A percentile compares a stretch with the other conserved stretches of the same genome.
phyloP scores from a whole-genome alignment of 2,329 filamentous ascomycete genomes.

The Nemania serpens region DNA sequence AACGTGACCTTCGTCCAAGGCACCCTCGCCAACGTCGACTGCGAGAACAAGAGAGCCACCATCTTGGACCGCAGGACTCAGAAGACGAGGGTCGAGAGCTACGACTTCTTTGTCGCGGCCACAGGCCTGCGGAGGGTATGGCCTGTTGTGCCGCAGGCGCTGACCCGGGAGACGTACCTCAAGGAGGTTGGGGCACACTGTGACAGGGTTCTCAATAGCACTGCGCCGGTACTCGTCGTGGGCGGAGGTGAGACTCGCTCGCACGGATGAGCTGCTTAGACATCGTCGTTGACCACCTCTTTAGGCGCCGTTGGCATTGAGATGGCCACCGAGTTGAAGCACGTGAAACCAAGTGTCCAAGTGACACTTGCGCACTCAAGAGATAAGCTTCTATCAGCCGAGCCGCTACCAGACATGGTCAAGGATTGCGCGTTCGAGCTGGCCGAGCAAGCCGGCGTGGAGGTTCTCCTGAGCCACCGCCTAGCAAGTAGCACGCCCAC shows the following conservation, averaged over 20 bases:
- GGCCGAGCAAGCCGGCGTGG: conserved; percentile 65
- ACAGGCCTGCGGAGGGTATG: conserved; percentile 72
- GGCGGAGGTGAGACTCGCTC: conserved; percentile 61
- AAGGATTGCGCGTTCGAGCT: conserved; percentile 65
- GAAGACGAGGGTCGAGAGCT: conserved; percentile 51
- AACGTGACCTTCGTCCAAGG: conserved; percentile 70
- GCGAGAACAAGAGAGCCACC: conserved; percentile 61
- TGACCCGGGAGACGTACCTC: conserved; percentile 65
- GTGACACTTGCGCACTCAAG: conserved; percentile 80
- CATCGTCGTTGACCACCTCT: neutral
- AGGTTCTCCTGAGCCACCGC: conserved; percentile 66
- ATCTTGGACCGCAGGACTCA: conserved; percentile 56
- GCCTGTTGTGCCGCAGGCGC: conserved; percentile 73
- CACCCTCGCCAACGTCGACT: conserved; percentile 64
- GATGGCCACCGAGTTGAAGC: conserved; percentile 79
- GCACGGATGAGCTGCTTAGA: conserved; percentile 2
- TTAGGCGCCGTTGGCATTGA: conserved; percentile 75
- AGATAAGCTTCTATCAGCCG: conserved; percentile 70
- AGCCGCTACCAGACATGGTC: conserved; percentile 71
- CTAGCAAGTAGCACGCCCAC: conserved; percentile 55
- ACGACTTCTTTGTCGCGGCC: conserved; percentile 77
- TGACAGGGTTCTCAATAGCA: conserved; percentile 54
- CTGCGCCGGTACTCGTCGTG: conserved; percentile 69
- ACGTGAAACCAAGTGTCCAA: conserved; percentile 63
- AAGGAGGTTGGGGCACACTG: conserved; percentile 66